Base-by-base conservation (phyloP, 139 green algal species). In the Chlamydomonas schloesseri region DNA sequence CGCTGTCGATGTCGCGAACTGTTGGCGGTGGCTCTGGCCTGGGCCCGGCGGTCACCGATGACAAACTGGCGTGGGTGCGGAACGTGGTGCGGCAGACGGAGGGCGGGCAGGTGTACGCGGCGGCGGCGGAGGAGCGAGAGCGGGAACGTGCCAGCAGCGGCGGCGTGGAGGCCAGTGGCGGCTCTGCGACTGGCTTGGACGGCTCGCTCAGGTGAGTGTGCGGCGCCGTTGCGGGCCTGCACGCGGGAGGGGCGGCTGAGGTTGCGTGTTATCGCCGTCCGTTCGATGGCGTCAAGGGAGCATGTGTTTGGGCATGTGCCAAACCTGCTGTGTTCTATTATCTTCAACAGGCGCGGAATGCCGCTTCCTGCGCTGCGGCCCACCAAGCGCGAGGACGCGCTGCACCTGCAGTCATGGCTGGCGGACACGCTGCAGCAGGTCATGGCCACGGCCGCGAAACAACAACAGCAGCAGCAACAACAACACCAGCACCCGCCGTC, bases 391-490 rank as follows among this genome's bases (percentile, higher is more conserved):
- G 88, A 94, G 57, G 92, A 94, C 65, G 87, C 85, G 0, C 24
- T 84, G 10, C 73, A 90, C 76, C 92, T 94, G 77, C 81, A 91
- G 70, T 29, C 80, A 15, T 93, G 92, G 92, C 88, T 94, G 72
- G 60, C 83, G 33, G 92, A 92, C 69, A 91, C 90, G 87, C 88
- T 94, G 87, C 60, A 57, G 6, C 92, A 91, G 64, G 71, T 91
- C n/a, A 68, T 77, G 29, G 37, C 37, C 17, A 53, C 28, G 21
- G 73, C 55, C 3, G 36, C 74, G 5, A 34, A 55, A 31, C 64
- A 37, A 60, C 55, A 69, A 65, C 79, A 72, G 85, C 57, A 23
- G 68, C 58, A 18, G 82, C 20, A 1, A 68, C 34, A 2, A 53
- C 23, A 76, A 34, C 36, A n/a, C 14, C 60, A 31, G 64, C 29